These are phyloP conservation scores for Camelina laxa DNA, from an alignment of 345 rosid species.

Conservation along the genomic window DNA sequence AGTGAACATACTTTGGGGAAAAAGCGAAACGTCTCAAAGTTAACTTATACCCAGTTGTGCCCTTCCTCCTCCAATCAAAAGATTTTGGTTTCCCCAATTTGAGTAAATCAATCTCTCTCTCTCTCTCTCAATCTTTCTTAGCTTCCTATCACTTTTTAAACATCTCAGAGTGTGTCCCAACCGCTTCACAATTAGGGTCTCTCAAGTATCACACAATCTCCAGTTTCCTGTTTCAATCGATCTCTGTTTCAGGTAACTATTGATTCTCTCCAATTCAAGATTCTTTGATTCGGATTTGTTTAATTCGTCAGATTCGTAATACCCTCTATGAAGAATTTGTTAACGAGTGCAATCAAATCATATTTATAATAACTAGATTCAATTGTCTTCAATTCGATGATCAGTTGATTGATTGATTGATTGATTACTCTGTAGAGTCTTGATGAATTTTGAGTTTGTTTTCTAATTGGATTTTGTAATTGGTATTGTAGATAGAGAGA, in stretches of 20 bases:
- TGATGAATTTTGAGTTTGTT: neutral
- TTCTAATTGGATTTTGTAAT: neutral
- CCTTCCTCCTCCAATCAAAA: constrained; percentile 30
- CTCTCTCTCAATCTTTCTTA: neutral
- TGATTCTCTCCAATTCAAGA: neutral
- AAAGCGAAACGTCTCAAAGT: constrained; percentile 23
- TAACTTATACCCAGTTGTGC: constrained; percentile 2
- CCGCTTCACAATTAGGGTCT: constrained; percentile 24
- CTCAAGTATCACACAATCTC: neutral
- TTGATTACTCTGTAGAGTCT: constrained; percentile 2
- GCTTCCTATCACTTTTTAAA: too few species aligned
- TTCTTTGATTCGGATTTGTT: neutral
- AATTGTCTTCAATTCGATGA: neutral
- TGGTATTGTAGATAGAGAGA: neutral
- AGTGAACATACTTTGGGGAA: constrained; percentile 15
- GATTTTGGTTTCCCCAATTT: constrained; percentile 29
- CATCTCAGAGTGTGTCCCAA: constrained; percentile 10
- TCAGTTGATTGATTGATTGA: constrained; percentile 10
- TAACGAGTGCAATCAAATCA: neutral
- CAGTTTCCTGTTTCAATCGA: constrained; percentile 14
- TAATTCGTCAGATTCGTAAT: constrained; percentile 18
- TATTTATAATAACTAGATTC: neutral
- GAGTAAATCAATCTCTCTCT: too few species aligned
- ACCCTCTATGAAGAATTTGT: constrained; percentile 1
- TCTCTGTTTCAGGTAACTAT: constrained; percentile 33